Percentiles rank a stretch among this genome's conserved stretches.
Conservation (phyloP, 371 early-diverging fungal genomes). For the Sporodiniella umbellata region DNA sequence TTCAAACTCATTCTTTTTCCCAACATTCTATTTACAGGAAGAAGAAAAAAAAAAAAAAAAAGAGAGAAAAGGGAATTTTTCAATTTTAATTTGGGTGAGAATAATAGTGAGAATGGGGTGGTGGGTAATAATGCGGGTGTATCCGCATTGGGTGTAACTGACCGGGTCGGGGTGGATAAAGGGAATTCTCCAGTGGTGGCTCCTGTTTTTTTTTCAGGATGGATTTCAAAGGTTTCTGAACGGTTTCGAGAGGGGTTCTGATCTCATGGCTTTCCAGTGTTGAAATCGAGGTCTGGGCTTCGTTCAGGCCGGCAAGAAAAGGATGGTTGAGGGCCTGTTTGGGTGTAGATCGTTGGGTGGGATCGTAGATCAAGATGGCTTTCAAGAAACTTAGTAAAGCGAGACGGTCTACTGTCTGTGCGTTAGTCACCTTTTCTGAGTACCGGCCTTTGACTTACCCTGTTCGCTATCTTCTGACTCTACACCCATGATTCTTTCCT, state of each 20-base stretch:
- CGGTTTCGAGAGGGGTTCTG: neutral
- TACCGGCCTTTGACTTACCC: neutral
- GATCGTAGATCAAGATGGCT: conserved; percentile 81
- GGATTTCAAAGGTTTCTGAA: conserved; percentile 4
- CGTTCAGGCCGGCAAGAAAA: conserved; percentile 53
- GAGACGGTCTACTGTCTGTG: conserved; percentile 33
- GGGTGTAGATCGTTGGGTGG: conserved; percentile 86
- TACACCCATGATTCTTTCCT: conserved; percentile 8
- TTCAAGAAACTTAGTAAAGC: conserved; percentile 83
- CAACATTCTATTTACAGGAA: neutral
- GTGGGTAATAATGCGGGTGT: neutral
- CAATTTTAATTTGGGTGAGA: neutral
- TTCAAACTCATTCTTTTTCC: neutral
- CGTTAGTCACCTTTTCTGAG: neutral
- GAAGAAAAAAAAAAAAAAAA: neutral
- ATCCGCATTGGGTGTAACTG: neutral
- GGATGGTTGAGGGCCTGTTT: conserved; percentile 88
- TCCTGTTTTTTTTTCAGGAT: conserved; percentile 2
- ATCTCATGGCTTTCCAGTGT: conserved; percentile 1
- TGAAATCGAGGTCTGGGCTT: neutral
- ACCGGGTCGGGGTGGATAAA: neutral
- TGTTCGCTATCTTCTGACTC: conserved; percentile 5
- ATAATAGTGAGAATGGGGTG: neutral
- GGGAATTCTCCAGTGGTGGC: neutral
- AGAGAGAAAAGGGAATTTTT: neutral